Evolutionary conservation across 2,329 filamentous ascomycete species (phyloP), one percentile per base, ranked within the genome.

Genomic region (Calonectria ilicicola): DNA sequence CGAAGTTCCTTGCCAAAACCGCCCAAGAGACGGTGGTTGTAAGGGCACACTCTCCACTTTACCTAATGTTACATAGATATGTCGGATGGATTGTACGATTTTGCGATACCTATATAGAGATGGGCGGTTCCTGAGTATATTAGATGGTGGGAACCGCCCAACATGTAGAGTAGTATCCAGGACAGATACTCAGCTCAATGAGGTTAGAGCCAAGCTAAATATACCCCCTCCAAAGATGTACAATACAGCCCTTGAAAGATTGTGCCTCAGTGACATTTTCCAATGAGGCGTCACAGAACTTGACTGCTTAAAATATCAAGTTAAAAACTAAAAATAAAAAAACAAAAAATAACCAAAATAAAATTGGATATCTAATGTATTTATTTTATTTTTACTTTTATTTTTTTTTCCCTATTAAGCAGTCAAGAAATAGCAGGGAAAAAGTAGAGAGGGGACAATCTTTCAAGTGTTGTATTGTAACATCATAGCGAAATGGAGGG

Each of bases 1-100:
- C 83, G 88, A 64, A 85, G 89, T 69, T 87, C 89, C 77, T 83
- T 86, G 84, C 85, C 87, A 78, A 89, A 89, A 83, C 81, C 76
- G 42, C 85, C 82, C 76, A 84, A 82, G 76, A 82, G 78, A 72
- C 81, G 82, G 76, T 84, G 79, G 79, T 77, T 78, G 42, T 75
- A 58, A 72, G 53, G 44, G 38, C 2, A 29, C 21, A 21, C 56
- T 62, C 56, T 27, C 35, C 56, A 40, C 56, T 40, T 53, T 49
- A 17, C 35, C 12, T 49, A 29, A 21, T 42, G 56, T 47, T 27
- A 62, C 32, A 58, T 32, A 40, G 26, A 15, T 14, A 56, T n/a
- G 51, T 10, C 29, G 51, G 64, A 68, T 74, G 49, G 72, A 70
- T 67, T 68, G 56, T 49, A 71, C 63, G 51, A 56, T 49, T 40